phyloP scores from a whole-genome alignment of 768 basidiomycete species.

The Pholiota microspora region DNA sequence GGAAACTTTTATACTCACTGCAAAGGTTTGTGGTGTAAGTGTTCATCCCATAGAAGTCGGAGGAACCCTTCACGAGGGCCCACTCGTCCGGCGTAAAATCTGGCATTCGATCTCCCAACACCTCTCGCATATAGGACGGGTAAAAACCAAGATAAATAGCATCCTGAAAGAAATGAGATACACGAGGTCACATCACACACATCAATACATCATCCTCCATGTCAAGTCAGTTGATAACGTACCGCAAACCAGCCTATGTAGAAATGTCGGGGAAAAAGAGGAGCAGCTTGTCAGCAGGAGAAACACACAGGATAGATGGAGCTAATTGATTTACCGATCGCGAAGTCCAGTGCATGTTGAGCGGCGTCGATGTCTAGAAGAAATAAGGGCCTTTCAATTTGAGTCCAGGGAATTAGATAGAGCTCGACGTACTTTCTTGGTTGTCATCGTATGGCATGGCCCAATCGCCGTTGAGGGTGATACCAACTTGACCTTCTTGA shows the following conservation, averaged over 20 bases:
- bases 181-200: slow-evolving; percentile 11
- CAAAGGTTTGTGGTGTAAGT: slow-evolving; percentile 68
- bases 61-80: slow-evolving; percentile 57
- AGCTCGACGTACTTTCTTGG: slow-evolving; percentile 54
- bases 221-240: slow-evolving; percentile 25
- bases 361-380: slow-evolving; percentile 63
- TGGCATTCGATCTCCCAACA: slow-evolving; percentile 58
- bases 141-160: slow-evolving; percentile 73
- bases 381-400: slow-evolving; percentile 1
- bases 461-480: slow-evolving; percentile 79
- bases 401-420: slow-evolving; percentile 2
- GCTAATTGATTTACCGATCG: slow-evolving; percentile 53
- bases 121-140: slow-evolving; percentile 54
- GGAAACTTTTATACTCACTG: slow-evolving; percentile 38
- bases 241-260: slow-evolving; percentile 58
- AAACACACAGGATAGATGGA: slow-evolving; percentile 15
- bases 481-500: slow-evolving; percentile 72
- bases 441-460: slow-evolving; percentile 68
- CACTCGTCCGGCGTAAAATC: slow-evolving; percentile 56
- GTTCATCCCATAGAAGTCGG: slow-evolving; percentile 74
- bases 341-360: slow-evolving; percentile 70
- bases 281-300: slow-evolving; percentile 13
- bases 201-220: background rate
- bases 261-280: slow-evolving; percentile 21
- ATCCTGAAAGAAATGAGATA: slow-evolving; percentile 32